Base-by-base conservation (phyloP, 2,329 filamentous ascomycete genomes). In the Fragosphaeria purpurea region DNA sequence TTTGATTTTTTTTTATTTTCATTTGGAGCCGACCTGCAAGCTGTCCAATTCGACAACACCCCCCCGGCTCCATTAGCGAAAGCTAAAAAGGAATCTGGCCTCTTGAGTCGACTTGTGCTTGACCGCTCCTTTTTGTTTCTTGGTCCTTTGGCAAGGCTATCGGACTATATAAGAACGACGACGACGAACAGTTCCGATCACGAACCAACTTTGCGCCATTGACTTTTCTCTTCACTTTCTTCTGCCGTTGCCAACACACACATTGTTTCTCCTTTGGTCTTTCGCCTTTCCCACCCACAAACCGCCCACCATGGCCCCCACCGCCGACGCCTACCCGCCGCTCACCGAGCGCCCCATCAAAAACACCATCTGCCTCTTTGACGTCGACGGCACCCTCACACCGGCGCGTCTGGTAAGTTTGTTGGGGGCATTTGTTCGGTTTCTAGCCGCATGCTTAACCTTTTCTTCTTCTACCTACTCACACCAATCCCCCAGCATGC, bases 281-380 rank as follows among this genome's bases (percentile, higher is more conserved):
- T 37, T 30, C 38, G 38, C 13, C 5, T 9, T 12, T 10, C 32
- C 7, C 9, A 35, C 6, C 30, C 40, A 10, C 34, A 12, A 31
- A n/a, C 13, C 33, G 22, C 33, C 40, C 22, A 31, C n/a, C 52
- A 51, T 48, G 31, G 50, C 50, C 46, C 41, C 44, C 9, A 30
- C 41, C 41, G 35, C 44, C 46, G 41, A 43, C 50, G 51, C 65
- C 41, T 86, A 83, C 70, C 85, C 89, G 51, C 80, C 88, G 56
- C 80, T 97, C 58, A 79, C 84, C 66, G 76, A 91, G 62, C 88
- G 93, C 59, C 87, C 88, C 42, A 72, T 96, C 68, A 88, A 90
- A 73, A 88, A 93, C 76, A 97, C 91, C 57, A 86, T 98, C 69
- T 83, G 82, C 63, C 84, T 98, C 57, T 98, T 98, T 70, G 93